Conservation (phyloP, 2,329 filamentous ascomycete genomes). For the Cladorrhinum sp. region DNA sequence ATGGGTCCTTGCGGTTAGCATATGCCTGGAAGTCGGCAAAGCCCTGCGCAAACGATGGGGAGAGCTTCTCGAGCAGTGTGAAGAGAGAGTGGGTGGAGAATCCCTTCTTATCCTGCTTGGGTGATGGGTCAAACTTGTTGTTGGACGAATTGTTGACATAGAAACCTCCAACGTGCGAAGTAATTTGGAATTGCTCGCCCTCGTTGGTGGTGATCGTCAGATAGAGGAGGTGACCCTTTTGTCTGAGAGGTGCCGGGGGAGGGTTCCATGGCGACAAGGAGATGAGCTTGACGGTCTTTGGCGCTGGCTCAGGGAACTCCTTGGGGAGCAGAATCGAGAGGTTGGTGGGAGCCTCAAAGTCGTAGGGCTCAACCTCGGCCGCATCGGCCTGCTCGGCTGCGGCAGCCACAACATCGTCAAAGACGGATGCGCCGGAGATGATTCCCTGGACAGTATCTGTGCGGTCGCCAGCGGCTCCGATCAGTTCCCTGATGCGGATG, state of each 20-base stretch:
- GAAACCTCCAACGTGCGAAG: slow-evolving; percentile 89
- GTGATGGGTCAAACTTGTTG: slow-evolving; percentile 88
- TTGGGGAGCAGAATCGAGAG: slow-evolving; percentile 70
- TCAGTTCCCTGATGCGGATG: slow-evolving; percentile 84
- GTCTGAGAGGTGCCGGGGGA: slow-evolving; percentile 83
- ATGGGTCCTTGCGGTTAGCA: slow-evolving; percentile 80
- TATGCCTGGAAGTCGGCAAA: slow-evolving; percentile 79
- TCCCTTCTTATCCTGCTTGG: slow-evolving; percentile 73
- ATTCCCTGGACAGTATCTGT: slow-evolving; percentile 85
- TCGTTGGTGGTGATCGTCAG: slow-evolving; percentile 86
- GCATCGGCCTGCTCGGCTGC: slow-evolving; percentile 41
- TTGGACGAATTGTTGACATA: slow-evolving; percentile 97
- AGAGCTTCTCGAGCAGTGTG: slow-evolving; percentile 72
- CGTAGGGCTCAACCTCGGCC: slow-evolving; percentile 63
- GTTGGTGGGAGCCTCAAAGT: slow-evolving; percentile 67
- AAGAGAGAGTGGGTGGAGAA: slow-evolving; percentile 82
- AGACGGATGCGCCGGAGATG: slow-evolving; percentile 78
- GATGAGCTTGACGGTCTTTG: slow-evolving; percentile 88
- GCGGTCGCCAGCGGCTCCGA: slow-evolving; percentile 86
- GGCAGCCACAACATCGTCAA: slow-evolving; percentile 67
- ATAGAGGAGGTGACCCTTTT: slow-evolving; percentile 91
- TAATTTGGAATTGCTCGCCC: slow-evolving; percentile 92
- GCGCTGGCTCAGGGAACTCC: slow-evolving; percentile 58
- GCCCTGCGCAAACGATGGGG: slow-evolving; percentile 73
- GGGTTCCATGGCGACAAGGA: slow-evolving; percentile 95